Conservation (phyloP, 1,139 yeast species). For the Pichia sp. region DNA sequence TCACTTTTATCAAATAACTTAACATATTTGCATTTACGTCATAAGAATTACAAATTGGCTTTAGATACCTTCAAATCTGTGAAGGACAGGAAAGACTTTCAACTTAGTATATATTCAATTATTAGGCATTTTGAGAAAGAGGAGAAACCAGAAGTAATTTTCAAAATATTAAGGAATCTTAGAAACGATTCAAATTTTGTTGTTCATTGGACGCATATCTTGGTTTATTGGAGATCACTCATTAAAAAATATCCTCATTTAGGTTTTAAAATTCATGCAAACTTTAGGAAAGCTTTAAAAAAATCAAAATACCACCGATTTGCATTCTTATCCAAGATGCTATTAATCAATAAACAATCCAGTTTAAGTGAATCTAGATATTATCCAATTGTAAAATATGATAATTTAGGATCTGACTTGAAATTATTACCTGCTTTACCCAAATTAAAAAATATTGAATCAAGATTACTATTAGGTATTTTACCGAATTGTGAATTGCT, state of each 20-base stretch:
- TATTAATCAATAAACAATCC: conserved; percentile 5
- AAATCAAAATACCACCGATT: conserved; percentile 12
- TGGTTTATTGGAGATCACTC: conserved; percentile 21
- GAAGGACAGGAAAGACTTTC: conserved; percentile 9
- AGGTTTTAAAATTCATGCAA: conserved; percentile 12
- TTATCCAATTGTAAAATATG: conserved; percentile 12
- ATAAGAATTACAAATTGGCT: conserved; percentile 14
- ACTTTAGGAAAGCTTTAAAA: conserved; percentile 7
- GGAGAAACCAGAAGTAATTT: conserved; percentile 14
- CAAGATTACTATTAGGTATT: conserved; percentile 22
- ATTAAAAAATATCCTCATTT: conserved; percentile 20
- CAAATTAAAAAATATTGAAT: conserved; percentile 18
- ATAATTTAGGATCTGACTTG: conserved; percentile 7
- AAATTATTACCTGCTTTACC: conserved; percentile 15
- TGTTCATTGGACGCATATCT: conserved; percentile 14
- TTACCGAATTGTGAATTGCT: conserved; percentile 20
- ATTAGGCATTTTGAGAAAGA: conserved; percentile 16
- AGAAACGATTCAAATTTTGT: conserved; percentile 5
- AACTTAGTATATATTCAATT: conserved; percentile 10
- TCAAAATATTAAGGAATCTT: conserved; percentile 9
- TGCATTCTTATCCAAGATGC: conserved; percentile 8
- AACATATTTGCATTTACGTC: conserved; percentile 18
- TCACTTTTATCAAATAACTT: conserved; percentile 12
- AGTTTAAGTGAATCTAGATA: conserved; percentile 4
- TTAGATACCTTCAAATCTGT: conserved; percentile 9